These are phyloP conservation scores for Talaromyces sp. DNA, from an alignment of 2,329 filamentous ascomycete species.

Conservation along the genomic window DNA sequence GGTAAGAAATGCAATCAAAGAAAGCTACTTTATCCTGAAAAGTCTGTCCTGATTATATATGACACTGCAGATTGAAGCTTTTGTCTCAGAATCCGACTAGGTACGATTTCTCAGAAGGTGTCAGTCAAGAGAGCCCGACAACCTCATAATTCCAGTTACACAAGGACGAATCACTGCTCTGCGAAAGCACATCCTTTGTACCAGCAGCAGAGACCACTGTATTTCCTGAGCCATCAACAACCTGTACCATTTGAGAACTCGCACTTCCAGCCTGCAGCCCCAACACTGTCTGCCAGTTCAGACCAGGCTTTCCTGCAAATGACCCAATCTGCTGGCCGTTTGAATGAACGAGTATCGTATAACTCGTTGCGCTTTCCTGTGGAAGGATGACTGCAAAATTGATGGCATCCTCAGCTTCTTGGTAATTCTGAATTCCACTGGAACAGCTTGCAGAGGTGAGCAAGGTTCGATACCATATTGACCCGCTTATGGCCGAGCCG, in stretches of 20 bases:
- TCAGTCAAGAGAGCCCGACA: slow-evolving; percentile 1
- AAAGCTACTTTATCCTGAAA: not conserved
- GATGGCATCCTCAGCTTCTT: slow-evolving; percentile 1
- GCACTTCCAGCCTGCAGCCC: not conserved
- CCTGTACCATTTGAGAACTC: not conserved
- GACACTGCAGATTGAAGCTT: no score
- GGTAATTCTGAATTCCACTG: slow-evolving; percentile 1
- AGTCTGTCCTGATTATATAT: not conserved
- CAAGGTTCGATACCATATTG: slow-evolving; percentile 6
- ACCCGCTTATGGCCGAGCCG: not conserved
- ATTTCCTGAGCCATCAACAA: not conserved
- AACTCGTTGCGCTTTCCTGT: not conserved
- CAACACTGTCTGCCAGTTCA: slow-evolving; percentile 3
- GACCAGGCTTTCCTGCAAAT: not conserved
- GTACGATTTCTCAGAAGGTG: not conserved
- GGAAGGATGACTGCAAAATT: slow-evolving; percentile 7
- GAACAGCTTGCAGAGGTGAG: slow-evolving; percentile 4
- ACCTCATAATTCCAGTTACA: slow-evolving; percentile 8
- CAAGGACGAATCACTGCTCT: not conserved
- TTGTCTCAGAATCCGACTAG: no score
- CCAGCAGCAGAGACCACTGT: not conserved
- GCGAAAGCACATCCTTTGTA: slow-evolving; percentile 1
- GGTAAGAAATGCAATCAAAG: not conserved
- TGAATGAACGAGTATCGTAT: slow-evolving; percentile 5
- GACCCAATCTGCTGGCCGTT: slow-evolving; percentile 1